A percentile compares a stretch with the other conserved stretches of the same genome.
Conservation (phyloP, 805 yeast species). For the Suhomyces canberraensis region DNA sequence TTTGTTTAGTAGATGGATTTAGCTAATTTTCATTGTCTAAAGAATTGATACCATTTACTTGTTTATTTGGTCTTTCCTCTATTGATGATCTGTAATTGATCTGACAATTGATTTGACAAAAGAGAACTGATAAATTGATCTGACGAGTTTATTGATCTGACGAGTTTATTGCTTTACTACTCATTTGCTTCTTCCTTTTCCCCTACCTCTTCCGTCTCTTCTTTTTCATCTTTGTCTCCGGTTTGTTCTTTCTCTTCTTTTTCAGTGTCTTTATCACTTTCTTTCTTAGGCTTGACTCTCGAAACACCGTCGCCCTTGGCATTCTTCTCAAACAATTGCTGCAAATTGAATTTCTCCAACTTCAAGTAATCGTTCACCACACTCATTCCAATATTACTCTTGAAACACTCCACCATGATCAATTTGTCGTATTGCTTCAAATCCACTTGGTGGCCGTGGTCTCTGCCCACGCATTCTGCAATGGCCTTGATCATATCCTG, state of each 20-base stretch:
- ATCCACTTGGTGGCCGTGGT: constrained; percentile 73
- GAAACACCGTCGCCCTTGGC: constrained; percentile 18
- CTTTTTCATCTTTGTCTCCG: too few relatives aligned
- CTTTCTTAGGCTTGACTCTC: constrained; percentile 10
- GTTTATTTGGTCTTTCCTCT: too few relatives aligned
- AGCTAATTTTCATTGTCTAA: too few relatives aligned
- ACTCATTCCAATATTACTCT: constrained; percentile 82
- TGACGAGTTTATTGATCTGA: too few relatives aligned
- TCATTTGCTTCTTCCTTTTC: too few relatives aligned
- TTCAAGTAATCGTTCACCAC: constrained; percentile 66
- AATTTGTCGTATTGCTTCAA: constrained; percentile 75
- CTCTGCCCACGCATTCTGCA: constrained; percentile 69
- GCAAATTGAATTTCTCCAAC: constrained; percentile 71
- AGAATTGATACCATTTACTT: background rate
- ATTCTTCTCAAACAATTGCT: constrained; percentile 64
- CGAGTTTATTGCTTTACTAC: too few relatives aligned
- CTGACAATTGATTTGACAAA: too few relatives aligned
- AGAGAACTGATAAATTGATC: too few relatives aligned
- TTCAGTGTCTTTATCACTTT: constrained; percentile 1
- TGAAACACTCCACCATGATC: constrained; percentile 83
- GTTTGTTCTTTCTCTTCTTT: too few relatives aligned
- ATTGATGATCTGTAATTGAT: too few relatives aligned
- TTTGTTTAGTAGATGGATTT: too few relatives aligned
- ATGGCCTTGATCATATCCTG: constrained; percentile 70
- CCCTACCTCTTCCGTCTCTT: too few relatives aligned